Percentiles rank a stretch among this genome's conserved stretches.
Evolutionary conservation across 1,139 yeast species (phyloP).

Genomic region (Blastobotrys capitulatus): DNA sequence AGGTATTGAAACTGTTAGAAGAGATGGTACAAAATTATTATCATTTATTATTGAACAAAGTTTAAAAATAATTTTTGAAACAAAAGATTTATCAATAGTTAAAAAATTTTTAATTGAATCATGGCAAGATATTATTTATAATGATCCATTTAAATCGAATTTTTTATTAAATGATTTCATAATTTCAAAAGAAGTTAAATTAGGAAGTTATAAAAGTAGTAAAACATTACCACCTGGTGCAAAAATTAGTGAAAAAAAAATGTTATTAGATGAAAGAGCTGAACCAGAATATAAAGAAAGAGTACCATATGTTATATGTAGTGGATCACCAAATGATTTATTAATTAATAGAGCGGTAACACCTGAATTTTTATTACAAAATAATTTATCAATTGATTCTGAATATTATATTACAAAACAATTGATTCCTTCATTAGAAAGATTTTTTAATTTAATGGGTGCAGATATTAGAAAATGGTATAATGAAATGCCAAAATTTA

Average conservation of each 20-base stretch:
- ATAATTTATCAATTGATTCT: constrained; percentile 50
- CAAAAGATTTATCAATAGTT: constrained; percentile 63
- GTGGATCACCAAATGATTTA: constrained; percentile 59
- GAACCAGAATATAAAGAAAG: constrained; percentile 88
- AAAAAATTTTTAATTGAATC: constrained; percentile 60
- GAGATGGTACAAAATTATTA: constrained; percentile 94
- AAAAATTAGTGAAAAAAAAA: constrained; percentile 56
- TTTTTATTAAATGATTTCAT: constrained; percentile 77
- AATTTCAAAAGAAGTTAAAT: constrained; percentile 83
- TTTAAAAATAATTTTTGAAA: constrained; percentile 62
- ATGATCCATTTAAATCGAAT: constrained; percentile 36
- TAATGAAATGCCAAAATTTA: constrained; percentile 53
- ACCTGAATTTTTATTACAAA: constrained; percentile 61
- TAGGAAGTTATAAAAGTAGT: constrained; percentile 72
- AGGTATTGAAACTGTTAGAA: constrained; percentile 88
- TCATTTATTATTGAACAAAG: constrained; percentile 73
- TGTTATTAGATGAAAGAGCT: constrained; percentile 59
- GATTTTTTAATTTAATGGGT: constrained; percentile 78
- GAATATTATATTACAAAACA: constrained; percentile 82
- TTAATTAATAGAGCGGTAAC: constrained; percentile 74
- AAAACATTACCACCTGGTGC: constrained; percentile 89
- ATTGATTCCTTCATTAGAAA: constrained; percentile 80
- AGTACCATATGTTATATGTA: constrained; percentile 76
- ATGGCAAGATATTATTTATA: constrained; percentile 52
- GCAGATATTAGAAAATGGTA: constrained; percentile 78